A percentile compares a stretch with the other conserved stretches of the same genome.
phyloP scores from a whole-genome alignment of 768 basidiomycete species.

The Naganishia onofrii region DNA sequence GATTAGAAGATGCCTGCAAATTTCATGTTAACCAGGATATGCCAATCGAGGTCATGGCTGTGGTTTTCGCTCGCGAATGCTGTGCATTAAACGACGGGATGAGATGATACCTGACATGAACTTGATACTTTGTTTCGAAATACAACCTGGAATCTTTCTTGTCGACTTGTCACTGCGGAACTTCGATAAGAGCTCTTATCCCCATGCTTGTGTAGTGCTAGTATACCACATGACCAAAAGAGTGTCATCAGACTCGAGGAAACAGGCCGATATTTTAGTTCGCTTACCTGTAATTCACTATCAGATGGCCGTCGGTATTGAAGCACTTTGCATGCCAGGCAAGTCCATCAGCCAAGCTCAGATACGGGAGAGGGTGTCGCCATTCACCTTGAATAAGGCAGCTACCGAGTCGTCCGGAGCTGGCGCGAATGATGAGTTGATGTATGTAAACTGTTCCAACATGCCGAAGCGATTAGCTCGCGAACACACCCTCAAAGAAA shows the following conservation, averaged over 20 bases:
- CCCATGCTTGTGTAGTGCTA: conserved; percentile 68
- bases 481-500: background rate
- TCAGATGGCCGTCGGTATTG: conserved; percentile 80
- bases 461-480: background rate
- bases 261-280: background rate
- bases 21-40: no score
- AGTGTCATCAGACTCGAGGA: conserved; percentile 1
- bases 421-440: conserved; percentile 76
- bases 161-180: background rate
- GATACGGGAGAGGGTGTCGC: background rate
- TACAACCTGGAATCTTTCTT: conserved; percentile 4
- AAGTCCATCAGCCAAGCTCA: background rate
- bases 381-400: conserved; percentile 67
- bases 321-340: conserved; percentile 62
- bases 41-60: background rate
- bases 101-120: background rate
- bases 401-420: conserved; percentile 78
- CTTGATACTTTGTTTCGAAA: background rate
- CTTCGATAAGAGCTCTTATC: conserved; percentile 48
- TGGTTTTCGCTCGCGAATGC: background rate
- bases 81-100: background rate
- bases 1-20: no score
- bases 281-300: conserved; percentile 81
- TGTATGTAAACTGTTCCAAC: conserved; percentile 55
- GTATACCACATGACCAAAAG: background rate